Percentiles rank a stretch among this genome's conserved stretches.
These are phyloP conservation scores for Helotiales sp. DNA, from an alignment of 2,329 filamentous ascomycete genomes.

Conservation along the genomic window DNA sequence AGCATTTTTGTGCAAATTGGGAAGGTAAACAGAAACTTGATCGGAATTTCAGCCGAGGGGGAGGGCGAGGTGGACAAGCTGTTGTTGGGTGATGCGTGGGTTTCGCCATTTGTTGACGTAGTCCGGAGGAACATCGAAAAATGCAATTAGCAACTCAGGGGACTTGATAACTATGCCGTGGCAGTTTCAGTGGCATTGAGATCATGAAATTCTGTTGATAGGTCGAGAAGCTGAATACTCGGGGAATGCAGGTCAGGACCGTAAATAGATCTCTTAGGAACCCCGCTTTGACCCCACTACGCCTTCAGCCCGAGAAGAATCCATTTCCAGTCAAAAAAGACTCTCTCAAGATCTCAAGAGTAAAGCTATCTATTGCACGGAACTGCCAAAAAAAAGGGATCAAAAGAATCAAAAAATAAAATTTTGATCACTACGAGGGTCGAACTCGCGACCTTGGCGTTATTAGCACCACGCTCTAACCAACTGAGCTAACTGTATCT, in stretches of 20 bases:
- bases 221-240: background rate
- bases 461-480: slow-evolving; percentile 18
- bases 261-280: background rate
- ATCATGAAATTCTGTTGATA: no score
- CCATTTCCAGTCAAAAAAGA: background rate
- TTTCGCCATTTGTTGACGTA: background rate
- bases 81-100: background rate
- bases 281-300: slow-evolving; percentile 2
- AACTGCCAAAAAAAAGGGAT: no score
- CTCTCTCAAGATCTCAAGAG: no score
- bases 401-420: background rate
- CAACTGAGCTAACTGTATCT: slow-evolving; percentile 9
- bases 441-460: slow-evolving; percentile 17
- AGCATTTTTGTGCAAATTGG: background rate
- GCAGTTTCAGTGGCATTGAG: no score
- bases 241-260: background rate
- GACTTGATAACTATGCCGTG: no score
- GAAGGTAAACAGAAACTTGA: background rate
- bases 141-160: no score
- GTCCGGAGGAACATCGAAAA: no score
- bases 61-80: background rate
- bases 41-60: background rate
- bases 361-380: no score
- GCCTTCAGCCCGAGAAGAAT: background rate
- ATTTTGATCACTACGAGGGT: slow-evolving; percentile 10